Evolutionary conservation across 129 eudicot species (phyloP).

Genomic region (Oenanthe sinensis): DNA sequence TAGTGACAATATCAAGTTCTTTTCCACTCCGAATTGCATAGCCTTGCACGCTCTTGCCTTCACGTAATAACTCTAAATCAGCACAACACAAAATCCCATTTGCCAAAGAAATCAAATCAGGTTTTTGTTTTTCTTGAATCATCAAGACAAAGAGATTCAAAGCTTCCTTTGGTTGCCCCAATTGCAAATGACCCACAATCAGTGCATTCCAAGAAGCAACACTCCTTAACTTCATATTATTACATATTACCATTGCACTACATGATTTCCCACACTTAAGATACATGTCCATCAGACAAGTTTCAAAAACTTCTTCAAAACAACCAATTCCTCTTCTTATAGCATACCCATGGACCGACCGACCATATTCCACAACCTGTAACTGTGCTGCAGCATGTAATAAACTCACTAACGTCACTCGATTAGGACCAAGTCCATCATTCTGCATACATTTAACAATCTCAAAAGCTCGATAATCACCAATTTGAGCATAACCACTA

Average conservation of each 20-base stretch:
- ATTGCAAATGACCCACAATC: constrained; percentile 33
- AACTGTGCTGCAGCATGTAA: constrained; percentile 34
- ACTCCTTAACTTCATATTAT: constrained; percentile 24
- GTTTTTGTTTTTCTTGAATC: constrained; percentile 27
- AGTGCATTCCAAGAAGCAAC: constrained; percentile 46
- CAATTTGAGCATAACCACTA: constrained; percentile 34
- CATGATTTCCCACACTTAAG: constrained; percentile 31
- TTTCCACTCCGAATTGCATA: constrained; percentile 32
- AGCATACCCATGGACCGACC: constrained; percentile 48
- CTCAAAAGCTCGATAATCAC: constrained; percentile 21
- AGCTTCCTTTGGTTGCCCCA: constrained; percentile 39
- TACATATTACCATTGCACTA: constrained; percentile 25
- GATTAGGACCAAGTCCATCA: constrained; percentile 46
- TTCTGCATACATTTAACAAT: constrained; percentile 33
- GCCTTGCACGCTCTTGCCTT: constrained; percentile 52
- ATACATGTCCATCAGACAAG: constrained; percentile 57
- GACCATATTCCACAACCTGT: constrained; percentile 30
- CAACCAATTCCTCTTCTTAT: constrained; percentile 41
- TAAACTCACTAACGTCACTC: constrained; percentile 58
- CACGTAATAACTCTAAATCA: constrained; percentile 26
- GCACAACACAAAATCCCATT: constrained; percentile 50
- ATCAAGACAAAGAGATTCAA: constrained; percentile 31
- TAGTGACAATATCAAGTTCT: constrained; percentile 42
- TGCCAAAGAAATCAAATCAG: constrained; percentile 44
- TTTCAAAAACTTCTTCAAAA: constrained; percentile 48